Conservation (phyloP, 2,329 filamentous ascomycete species). For the Trichoderma aggressivum region DNA sequence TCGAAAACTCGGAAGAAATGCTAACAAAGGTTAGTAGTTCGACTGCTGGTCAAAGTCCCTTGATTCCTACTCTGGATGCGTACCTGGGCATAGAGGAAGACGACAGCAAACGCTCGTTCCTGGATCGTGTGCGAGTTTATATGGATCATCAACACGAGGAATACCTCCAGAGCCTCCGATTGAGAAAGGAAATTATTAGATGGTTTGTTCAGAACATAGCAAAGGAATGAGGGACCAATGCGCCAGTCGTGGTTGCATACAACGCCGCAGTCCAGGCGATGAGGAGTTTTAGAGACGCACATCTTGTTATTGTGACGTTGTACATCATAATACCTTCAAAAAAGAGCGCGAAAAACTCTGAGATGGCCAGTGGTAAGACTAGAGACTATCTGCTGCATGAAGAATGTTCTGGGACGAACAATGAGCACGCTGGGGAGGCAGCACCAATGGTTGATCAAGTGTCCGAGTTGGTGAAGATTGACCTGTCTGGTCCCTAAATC, state of each 20-base stretch:
- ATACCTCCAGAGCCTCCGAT: neutral
- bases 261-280: neutral
- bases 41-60: neutral
- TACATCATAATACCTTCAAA: neutral
- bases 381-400: neutral
- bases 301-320: neutral
- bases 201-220: neutral
- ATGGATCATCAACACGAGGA: neutral
- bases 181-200: neutral
- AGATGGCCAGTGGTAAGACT: neutral
- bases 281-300: neutral
- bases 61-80: neutral
- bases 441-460: neutral
- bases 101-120: neutral
- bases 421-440: neutral
- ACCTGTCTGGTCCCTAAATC: no score
- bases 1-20: neutral
- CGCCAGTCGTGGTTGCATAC: neutral
- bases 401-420: neutral
- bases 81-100: neutral
- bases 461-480: neutral
- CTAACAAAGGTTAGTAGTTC: neutral
- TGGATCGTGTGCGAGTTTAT: neutral
- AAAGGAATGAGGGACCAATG: neutral
- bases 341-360: neutral